phyloP scores from a whole-genome alignment of 345 rosid genomes.

The Alliaria petiolata region DNA sequence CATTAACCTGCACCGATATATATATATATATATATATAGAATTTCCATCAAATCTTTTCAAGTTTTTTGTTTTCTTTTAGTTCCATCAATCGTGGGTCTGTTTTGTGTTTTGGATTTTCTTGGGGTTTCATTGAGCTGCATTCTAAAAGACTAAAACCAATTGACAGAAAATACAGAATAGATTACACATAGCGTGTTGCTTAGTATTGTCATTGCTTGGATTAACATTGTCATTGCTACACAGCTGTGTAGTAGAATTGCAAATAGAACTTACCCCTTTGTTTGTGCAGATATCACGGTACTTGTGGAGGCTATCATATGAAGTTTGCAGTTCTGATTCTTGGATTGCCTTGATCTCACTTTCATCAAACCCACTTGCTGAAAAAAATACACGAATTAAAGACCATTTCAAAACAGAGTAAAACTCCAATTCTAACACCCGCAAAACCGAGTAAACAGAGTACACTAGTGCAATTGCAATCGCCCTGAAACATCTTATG shows the following conservation, averaged over 20 bases:
- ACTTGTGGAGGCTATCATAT: slow-evolving; percentile 43
- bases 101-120: neutral
- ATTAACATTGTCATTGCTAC: neutral
- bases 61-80: neutral
- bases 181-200: neutral
- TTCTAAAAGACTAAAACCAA: neutral
- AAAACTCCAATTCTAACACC: neutral
- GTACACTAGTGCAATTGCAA: neutral
- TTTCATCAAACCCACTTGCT: slow-evolving; percentile 40
- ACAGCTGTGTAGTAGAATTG: neutral
- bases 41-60: neutral
- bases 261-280: slow-evolving; percentile 46
- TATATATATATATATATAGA: neutral
- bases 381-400: neutral
- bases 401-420: slow-evolving; percentile 13
- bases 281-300: slow-evolving; percentile 44
- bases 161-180: neutral
- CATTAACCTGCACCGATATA: slow-evolving; percentile 45
- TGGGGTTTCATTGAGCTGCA: neutral
- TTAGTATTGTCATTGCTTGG: neutral
- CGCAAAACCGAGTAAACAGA: neutral
- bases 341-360: slow-evolving; percentile 52
- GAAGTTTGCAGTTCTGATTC: slow-evolving; percentile 44
- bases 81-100: neutral
- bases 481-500: neutral